Evolutionary conservation across 331 rosid species (phyloP), one percentile per base, ranked within the genome.

Genomic region (Cucumis variabilis): DNA sequence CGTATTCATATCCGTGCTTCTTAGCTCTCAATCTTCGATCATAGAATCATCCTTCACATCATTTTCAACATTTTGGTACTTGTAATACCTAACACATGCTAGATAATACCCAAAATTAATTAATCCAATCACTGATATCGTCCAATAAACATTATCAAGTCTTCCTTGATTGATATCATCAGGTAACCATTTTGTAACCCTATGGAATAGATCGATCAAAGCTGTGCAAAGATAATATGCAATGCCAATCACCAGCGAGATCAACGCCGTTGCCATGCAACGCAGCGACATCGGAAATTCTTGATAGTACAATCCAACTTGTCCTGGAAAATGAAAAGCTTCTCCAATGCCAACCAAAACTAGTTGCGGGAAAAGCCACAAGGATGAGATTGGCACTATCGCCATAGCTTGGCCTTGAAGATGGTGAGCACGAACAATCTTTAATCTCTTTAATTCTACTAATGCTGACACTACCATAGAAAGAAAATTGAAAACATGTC

Each of bases 321-420:
- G 97, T 67, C 92, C 96, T 2, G 93, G 95, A 80, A 89, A 90
- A 87, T 93, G 95, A 78, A 94, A 95, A 1, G 96, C 94, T 86
- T 91, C 98, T 66, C 98, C 97, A 11, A 93, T 25, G 1, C 98
- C 95, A 72, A 90, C 92, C 46, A 93, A 27, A 68, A 70, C 86
- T 51, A 93, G 58, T 20, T 93, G 98, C 37, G 95, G 98, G 75
- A 90, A 87, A 75, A 94, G 89, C 98, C 98, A 95, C 1, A 93
- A 78, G 1, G 82, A 85, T 3, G 85, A 91, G 92, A 94, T 90
- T 27, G 89, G 80, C 28, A 60, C 88, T 4, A 12, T 13, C 17
- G 84, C 58, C 9, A 51, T 15, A 9, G n/a, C 14, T 3, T 74
- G 87, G 16, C 62, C 84, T 14, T 25, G 55, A 1, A 69, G 53